A percentile compares a stretch with the other conserved stretches of the same genome.
phyloP scores from a whole-genome alignment of 805 yeast species.

The Yamadazyma phyllophila region DNA sequence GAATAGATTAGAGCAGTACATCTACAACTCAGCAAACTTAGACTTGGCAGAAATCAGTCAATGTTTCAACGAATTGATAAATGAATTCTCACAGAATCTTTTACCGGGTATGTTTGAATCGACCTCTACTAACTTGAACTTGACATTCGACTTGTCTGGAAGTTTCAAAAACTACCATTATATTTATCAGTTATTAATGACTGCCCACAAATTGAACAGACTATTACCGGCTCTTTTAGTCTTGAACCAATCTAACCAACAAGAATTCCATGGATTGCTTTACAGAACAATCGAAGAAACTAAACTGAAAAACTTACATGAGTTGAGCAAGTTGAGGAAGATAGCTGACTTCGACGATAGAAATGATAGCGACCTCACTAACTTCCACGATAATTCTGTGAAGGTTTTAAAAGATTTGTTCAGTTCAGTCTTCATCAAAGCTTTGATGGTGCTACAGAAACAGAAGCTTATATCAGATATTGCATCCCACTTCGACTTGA shows the following conservation, averaged over 20 bases:
- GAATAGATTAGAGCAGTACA: constrained; percentile 50
- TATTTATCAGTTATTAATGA: constrained; percentile 50
- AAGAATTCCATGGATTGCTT: constrained; percentile 63
- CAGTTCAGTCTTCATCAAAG: constrained; percentile 63
- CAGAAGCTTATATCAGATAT: constrained; percentile 67
- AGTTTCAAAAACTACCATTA: constrained; percentile 30
- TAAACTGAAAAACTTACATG: constrained; percentile 50
- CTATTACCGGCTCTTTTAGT: constrained; percentile 57
- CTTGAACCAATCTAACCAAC: constrained; percentile 51
- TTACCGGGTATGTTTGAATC: constrained; percentile 24
- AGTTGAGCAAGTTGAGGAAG: constrained; percentile 27
- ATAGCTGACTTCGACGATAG: constrained; percentile 28
- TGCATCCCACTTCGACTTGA: constrained; percentile 31
- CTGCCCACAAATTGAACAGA: constrained; percentile 59
- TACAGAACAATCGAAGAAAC: constrained; percentile 64
- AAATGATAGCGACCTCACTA: constrained; percentile 19
- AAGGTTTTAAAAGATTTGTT: constrained; percentile 67
- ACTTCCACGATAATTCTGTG: constrained; percentile 48
- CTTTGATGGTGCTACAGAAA: constrained; percentile 62
- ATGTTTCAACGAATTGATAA: constrained; percentile 28
- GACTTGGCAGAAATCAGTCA: constrained; percentile 53
- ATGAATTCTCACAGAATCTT: constrained; percentile 26
- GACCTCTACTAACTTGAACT: constrained; percentile 13
- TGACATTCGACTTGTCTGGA: constrained; percentile 24
- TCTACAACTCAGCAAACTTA: constrained; percentile 55